phyloP scores from a whole-genome alignment of 1,139 yeast genomes.

The Pichia sp. region DNA sequence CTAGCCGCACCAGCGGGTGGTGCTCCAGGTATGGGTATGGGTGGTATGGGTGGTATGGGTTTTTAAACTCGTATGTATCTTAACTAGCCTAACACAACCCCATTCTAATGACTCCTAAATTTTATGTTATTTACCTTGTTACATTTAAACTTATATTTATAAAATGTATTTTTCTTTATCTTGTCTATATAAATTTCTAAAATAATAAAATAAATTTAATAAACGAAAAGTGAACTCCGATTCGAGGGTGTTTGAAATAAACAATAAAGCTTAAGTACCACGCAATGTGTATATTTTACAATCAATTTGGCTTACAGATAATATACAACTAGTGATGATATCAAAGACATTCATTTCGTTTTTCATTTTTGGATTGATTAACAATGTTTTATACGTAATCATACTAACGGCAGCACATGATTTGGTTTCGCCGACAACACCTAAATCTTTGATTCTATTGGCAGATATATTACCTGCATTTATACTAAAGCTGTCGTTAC shows the following conservation, averaged over 20 bases:
- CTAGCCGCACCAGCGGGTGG: conserved; percentile 58
- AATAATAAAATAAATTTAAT: background rate
- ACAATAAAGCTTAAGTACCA: too few species aligned
- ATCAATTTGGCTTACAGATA: background rate
- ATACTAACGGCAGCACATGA: conserved; percentile 90
- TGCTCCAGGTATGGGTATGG: conserved; percentile 53
- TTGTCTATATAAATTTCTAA: background rate
- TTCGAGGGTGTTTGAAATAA: too few species aligned
- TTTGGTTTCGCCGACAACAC: conserved; percentile 73
- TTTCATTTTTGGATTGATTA: conserved; percentile 79
- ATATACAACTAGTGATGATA: background rate
- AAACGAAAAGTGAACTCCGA: background rate
- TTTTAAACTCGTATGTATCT: conserved; percentile 16
- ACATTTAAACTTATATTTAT: too few species aligned
- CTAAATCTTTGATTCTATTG: conserved; percentile 77
- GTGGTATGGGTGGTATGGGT: conserved; percentile 52
- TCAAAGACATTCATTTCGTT: conserved; percentile 42
- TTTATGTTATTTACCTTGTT: background rate
- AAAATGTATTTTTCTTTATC: background rate
- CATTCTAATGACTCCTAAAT: background rate
- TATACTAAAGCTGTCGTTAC: conserved; percentile 61
- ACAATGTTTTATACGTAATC: conserved; percentile 86
- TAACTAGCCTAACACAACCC: background rate
- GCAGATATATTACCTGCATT: conserved; percentile 88
- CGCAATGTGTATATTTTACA: too few species aligned